Conservation (phyloP, 78 protist genomes). For the Dictyostelium firmibasis region DNA sequence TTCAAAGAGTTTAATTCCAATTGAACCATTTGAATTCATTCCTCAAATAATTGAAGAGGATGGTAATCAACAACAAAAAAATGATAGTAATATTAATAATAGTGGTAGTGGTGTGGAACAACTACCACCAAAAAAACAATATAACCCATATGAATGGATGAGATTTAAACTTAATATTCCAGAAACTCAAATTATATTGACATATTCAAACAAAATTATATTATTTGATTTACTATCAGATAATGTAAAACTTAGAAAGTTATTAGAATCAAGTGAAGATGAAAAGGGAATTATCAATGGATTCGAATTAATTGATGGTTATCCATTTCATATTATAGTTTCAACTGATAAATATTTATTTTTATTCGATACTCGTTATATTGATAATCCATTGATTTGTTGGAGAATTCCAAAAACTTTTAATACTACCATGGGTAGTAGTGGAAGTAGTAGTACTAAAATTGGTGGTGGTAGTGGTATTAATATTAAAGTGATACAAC, state of each 20-base stretch:
- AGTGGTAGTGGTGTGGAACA: constrained; percentile 6
- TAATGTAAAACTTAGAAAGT: background rate
- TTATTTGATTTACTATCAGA: background rate
- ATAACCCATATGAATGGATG: background rate
- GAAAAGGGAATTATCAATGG: constrained; percentile 3
- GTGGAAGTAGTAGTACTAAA: background rate
- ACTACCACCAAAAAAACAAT: background rate
- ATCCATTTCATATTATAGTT: constrained; percentile 2
- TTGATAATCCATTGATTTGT: background rate
- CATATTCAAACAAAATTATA: background rate
- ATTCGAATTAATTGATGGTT: background rate
- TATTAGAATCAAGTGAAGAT: background rate
- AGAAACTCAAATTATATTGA: background rate
- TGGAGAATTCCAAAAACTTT: background rate
- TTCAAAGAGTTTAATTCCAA: background rate
- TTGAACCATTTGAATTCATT: background rate
- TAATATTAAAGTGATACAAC: background rate
- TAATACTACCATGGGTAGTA: background rate
- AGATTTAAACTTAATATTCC: background rate
- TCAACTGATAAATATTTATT: constrained; percentile 6
- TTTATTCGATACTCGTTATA: constrained; percentile 6
- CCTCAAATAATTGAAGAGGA: background rate
- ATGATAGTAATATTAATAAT: background rate
- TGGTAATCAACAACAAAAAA: background rate
- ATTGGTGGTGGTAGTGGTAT: background rate